Evolutionary conservation across 2,329 filamentous ascomycete species (phyloP), one percentile per base, ranked within the genome.

Genomic region (Purpureocillium takamizusanense): DNA sequence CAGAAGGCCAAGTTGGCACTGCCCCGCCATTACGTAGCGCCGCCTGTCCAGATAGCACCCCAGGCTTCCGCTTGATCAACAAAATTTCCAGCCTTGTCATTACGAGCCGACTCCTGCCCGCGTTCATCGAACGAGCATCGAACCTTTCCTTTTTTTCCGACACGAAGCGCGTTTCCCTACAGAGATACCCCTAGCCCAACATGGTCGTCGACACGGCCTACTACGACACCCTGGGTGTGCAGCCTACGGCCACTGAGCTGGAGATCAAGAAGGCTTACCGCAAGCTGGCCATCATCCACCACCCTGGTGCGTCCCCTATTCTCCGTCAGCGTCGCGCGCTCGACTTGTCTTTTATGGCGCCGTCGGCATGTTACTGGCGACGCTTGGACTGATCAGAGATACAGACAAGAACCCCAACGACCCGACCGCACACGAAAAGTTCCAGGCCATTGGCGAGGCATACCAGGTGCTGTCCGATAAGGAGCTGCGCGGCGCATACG

Each of bases 211-310:
- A 94, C 62, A 94, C 86, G 42, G 69, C 78, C 51, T 94, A 94
- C 66, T 94, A 94, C 65, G 88, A 95, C 64, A 79, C 78, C 51
- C 72, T 95, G 30, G 86, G 84, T 56, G 88, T 95, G 54, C 71
- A 81, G 65, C 82, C 87, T 48, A 86, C 83, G 40, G 90, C 89
- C 23, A 83, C 86, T 30, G 86, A 90, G 60, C 76, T 95, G 36
- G 88, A 95, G 60, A 95, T 95, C 66, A 95, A 95, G 65, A 95
- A 95, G 69, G 89, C 89, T 21, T 95, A 95, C 66, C 80, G 89
- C 59, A 95, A 90, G 67, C 76, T 92, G 50, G 92, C 92, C 51
- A 95, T 97, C 61, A 78, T 89, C 50, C 86, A 94, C 54, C 90
- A 95, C 62, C 87, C 87, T 47, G 85, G 83, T 86, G 67, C 51